Evolutionary conservation across 108 stramenopile species (phyloP).

Genomic region (Nitzschia sp.): DNA sequence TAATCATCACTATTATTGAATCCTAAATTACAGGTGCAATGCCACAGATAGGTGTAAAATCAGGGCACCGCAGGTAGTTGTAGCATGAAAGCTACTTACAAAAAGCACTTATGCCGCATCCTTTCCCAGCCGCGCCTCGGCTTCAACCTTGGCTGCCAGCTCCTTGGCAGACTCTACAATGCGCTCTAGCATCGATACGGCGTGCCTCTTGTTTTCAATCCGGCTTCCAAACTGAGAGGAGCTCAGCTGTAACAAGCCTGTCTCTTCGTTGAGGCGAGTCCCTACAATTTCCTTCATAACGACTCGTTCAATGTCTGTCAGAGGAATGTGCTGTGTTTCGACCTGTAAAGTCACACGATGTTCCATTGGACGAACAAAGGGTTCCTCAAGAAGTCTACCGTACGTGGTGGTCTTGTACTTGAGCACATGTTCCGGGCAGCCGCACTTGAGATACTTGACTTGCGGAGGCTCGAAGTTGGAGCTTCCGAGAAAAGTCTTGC

Average conservation of each 20-base stretch:
- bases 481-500: conserved; percentile 55
- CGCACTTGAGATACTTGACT: conserved; percentile 68
- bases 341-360: conserved; percentile 73
- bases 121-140: conserved; percentile 9
- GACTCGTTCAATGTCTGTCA: conserved; percentile 54
- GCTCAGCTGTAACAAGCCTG: conserved; percentile 57
- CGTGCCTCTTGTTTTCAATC: conserved; percentile 87
- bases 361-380: conserved; percentile 75
- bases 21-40: too few relatives aligned
- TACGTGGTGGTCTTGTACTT: conserved; percentile 71
- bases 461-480: conserved; percentile 36
- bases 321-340: conserved; percentile 54
- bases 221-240: conserved; percentile 83
- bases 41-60: too few relatives aligned
- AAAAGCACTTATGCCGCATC: too few relatives aligned
- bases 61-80: too few relatives aligned
- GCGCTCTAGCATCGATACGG: conserved; percentile 82
- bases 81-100: too few relatives aligned
- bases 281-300: conserved; percentile 80
- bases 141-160: conserved; percentile 47
- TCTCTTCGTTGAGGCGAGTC: conserved; percentile 59
- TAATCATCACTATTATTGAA: too few relatives aligned
- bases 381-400: conserved; percentile 65
- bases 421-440: conserved; percentile 69
- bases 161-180: conserved; percentile 60